Percentiles rank a stretch among this genome's conserved stretches.
phyloP scores from a whole-genome alignment of 2,329 filamentous ascomycete genomes.

The Ceratocystis eucalypticola region DNA sequence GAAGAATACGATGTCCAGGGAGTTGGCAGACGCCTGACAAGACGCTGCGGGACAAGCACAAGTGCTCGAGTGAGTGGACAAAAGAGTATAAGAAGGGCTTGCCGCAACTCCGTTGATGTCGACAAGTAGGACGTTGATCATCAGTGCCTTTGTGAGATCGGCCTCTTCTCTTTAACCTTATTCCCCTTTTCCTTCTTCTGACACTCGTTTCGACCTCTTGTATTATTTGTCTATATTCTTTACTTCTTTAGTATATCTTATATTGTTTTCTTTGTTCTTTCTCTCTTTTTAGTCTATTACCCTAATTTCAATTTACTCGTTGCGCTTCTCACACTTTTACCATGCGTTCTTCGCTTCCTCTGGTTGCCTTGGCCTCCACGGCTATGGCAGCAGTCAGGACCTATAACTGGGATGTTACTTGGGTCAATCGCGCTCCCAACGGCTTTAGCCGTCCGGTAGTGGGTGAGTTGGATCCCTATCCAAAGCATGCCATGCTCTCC shows the following conservation, averaged over 20 bases:
- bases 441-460: slow-evolving; percentile 19
- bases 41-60: background rate
- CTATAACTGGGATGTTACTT: slow-evolving; percentile 19
- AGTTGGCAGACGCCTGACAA: background rate
- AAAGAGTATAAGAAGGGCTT: background rate
- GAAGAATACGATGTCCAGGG: background rate
- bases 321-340: background rate
- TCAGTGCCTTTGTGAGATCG: slow-evolving; percentile 1
- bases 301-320: background rate
- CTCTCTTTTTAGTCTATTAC: background rate
- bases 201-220: slow-evolving; percentile 1
- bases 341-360: slow-evolving; percentile 3
- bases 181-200: background rate
- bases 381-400: slow-evolving; percentile 15
- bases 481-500: background rate
- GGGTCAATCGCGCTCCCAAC: slow-evolving; percentile 19
- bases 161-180: background rate
- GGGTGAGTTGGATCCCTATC: slow-evolving; percentile 13
- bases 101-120: background rate
- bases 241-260: background rate
- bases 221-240: background rate
- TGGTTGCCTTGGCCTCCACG: slow-evolving; percentile 6
- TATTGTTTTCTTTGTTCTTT: too few relatives aligned
- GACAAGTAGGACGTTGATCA: background rate
- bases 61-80: background rate